These are phyloP conservation scores for Trichoderma aggressivum DNA, from an alignment of 2,329 filamentous ascomycete species.

Conservation along the genomic window DNA sequence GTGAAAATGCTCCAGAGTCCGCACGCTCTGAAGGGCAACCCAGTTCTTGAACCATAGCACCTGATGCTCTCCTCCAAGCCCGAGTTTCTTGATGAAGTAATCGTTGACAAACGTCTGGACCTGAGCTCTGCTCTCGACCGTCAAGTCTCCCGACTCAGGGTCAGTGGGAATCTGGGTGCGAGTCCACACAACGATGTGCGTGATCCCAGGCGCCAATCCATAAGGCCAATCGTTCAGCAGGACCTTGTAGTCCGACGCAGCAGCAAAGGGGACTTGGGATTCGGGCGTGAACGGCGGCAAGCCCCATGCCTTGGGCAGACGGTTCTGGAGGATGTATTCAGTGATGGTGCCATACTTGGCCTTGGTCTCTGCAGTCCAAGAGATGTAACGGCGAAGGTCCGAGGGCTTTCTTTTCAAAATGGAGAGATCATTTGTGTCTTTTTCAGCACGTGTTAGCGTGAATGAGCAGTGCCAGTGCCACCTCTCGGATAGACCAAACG, in stretches of 20 bases:
- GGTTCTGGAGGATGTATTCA: slow-evolving; percentile 70
- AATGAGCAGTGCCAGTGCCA: background rate
- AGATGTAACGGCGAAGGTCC: slow-evolving; percentile 74
- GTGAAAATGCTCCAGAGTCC: slow-evolving; percentile 86
- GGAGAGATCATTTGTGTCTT: slow-evolving; percentile 61
- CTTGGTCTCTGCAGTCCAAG: slow-evolving; percentile 69
- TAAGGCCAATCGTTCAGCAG: slow-evolving; percentile 94
- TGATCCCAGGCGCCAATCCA: slow-evolving; percentile 60
- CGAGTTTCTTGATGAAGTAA: slow-evolving; percentile 63
- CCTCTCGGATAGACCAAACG: background rate
- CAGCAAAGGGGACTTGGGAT: slow-evolving; percentile 50
- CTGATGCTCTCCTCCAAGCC: slow-evolving; percentile 44
- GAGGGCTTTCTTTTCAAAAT: slow-evolving; percentile 76
- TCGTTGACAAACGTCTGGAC: slow-evolving; percentile 68
- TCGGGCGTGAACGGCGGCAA: slow-evolving; percentile 51
- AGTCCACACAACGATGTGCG: slow-evolving; percentile 91
- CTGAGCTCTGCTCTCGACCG: slow-evolving; percentile 57
- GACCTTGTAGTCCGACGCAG: slow-evolving; percentile 62
- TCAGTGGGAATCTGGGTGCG: slow-evolving; percentile 78
- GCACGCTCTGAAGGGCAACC: slow-evolving; percentile 81
- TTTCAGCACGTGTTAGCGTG: background rate
- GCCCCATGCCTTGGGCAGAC: slow-evolving; percentile 66
- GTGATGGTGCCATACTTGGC: slow-evolving; percentile 75
- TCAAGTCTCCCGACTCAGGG: slow-evolving; percentile 67
- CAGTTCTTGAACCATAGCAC: slow-evolving; percentile 94